phyloP scores from a whole-genome alignment of 139 green algal species.

The Closterium sp. region DNA sequence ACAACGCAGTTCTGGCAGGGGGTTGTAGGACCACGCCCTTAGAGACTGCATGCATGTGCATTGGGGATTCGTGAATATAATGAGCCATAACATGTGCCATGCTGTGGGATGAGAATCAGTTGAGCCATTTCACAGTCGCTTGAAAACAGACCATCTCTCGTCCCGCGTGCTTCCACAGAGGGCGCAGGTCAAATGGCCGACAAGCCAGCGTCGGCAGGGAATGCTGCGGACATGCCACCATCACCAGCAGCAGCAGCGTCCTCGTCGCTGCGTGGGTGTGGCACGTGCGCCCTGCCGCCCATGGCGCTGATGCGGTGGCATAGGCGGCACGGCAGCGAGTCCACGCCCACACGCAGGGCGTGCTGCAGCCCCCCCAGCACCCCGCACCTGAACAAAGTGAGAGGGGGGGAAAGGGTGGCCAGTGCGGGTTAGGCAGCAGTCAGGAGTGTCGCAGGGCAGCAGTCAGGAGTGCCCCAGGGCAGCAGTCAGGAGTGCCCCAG shows the following conservation, averaged over 20 bases:
- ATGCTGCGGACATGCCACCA: too few species aligned
- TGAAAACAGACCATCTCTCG: too few species aligned
- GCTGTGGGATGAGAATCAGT: too few species aligned
- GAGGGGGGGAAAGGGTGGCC: background rate
- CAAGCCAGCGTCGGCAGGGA: too few species aligned
- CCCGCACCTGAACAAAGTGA: background rate
- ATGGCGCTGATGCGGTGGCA: background rate
- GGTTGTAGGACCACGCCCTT: background rate
- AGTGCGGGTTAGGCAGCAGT: too few species aligned
- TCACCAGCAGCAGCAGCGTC: background rate
- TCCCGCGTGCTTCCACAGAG: too few species aligned
- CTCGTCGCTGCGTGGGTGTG: background rate
- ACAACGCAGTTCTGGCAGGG: background rate
- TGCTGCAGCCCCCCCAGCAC: background rate
- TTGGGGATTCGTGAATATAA: too few species aligned
- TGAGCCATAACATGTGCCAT: too few species aligned
- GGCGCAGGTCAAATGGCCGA: too few species aligned
- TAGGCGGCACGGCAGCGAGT: background rate
- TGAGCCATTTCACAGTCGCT: too few species aligned
- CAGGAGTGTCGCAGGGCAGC: background rate
- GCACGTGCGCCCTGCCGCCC: background rate
- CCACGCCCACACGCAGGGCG: background rate
- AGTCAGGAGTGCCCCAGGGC: too few species aligned
- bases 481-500: too few species aligned
- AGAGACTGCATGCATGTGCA: background rate